Evolutionary conservation across 495 filamentous ascomycete species (phyloP).

Genomic region (Hypomontagnella submonticulosa): DNA sequence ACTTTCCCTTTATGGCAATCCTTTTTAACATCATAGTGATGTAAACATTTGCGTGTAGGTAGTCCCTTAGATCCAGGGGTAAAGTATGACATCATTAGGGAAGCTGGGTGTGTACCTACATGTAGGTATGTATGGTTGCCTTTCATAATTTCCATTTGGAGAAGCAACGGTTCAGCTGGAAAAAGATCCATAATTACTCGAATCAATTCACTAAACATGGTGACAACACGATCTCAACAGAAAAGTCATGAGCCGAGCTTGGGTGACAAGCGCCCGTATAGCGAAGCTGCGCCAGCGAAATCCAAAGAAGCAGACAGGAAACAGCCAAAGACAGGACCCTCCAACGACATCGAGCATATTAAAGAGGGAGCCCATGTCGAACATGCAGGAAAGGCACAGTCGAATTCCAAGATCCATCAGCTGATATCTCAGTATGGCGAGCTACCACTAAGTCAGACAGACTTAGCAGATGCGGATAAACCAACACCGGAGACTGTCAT

Average conservation of each 20-base stretch:
- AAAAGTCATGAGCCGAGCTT: conserved; percentile 2
- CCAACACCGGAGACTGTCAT: conserved; percentile 18
- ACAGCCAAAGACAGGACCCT: conserved; percentile 9
- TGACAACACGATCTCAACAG: conserved; percentile 19
- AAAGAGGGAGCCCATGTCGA: too few species aligned
- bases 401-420: conserved; percentile 9
- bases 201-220: conserved; percentile 12
- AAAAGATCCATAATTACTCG: too few species aligned
- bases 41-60: neutral
- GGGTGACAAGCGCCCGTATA: conserved; percentile 21
- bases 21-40: conserved; percentile 21
- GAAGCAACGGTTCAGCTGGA: too few species aligned
- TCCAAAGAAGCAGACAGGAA: conserved; percentile 5
- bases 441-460: conserved; percentile 21
- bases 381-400: neutral
- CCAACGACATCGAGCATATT: too few species aligned
- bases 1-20: neutral
- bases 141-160: too few species aligned
- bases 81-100: neutral
- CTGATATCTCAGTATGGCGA: conserved; percentile 22
- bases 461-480: conserved; percentile 18
- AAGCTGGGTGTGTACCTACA: too few species aligned
- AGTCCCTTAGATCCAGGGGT: neutral
- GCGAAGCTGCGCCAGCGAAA: conserved; percentile 3
- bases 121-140: too few species aligned